Base-by-base conservation (phyloP, 768 basidiomycete species). In the Mycena galopus region DNA sequence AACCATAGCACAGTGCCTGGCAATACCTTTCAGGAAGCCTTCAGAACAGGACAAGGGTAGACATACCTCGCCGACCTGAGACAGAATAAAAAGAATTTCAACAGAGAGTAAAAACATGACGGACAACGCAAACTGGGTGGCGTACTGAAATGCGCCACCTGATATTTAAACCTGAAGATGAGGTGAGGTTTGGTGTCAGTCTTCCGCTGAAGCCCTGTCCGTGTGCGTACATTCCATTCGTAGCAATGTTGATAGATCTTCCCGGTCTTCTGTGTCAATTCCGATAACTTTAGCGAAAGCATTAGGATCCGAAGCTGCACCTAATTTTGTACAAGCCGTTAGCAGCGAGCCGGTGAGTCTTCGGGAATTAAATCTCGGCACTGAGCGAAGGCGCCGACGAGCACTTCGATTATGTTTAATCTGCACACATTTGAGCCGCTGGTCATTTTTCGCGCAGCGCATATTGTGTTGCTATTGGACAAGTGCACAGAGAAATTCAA, bases 1-100 rank as follows among this genome's bases (percentile, higher is more conserved):
- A 23, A 69, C 60, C 67, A 55, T 69, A 69, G n/a, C 67, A 69
- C 5, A 62, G 16, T 55, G 67, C 53, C 67, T 69, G 9, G n/a
- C 8, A 8, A 53, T 7, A 10, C 42, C 1, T 2, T 23, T 30
- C 9, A 53, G 23, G 1, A 37, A 4, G 8, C 11, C n/a, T 29
- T 17, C 17, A 2, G 4, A 23, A 1, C 47, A 32, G 29, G 17
- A 23, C n/a, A 32, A 21, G 32, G n/a, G 19, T 2, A 10, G 25
- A 25, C 61, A 2, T 39, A 62, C 67, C 51, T 62, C 67, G 50
- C 35, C 56, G 25, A 47, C 67, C 53, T 62, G 60, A 11, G 60
- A 62, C 8, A 69, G 37, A 8, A 62, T 42, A 21, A 30, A 55
- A n/a, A 53, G 39, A 16, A 56, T 55, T 23, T 56, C 59, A 17